Evolutionary conservation across 1,284 basidiomycete species (phyloP).

Genomic region (Tilletia walkeri): DNA sequence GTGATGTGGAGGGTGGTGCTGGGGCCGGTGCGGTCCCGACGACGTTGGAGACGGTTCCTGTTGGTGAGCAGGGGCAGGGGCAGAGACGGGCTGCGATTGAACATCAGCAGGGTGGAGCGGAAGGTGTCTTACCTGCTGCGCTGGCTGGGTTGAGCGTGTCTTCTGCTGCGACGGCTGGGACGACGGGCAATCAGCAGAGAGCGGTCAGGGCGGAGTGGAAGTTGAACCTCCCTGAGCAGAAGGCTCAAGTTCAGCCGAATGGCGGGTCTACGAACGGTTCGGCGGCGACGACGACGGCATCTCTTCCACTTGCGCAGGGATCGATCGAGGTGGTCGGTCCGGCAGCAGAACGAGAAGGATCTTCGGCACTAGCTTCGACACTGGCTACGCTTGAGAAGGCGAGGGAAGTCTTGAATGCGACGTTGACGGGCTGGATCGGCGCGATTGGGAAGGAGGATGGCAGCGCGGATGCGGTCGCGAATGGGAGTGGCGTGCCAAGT

Average conservation of each 20-base stretch:
- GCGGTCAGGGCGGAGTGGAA: conserved; percentile 5
- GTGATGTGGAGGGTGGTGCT: background rate
- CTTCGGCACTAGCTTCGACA: background rate
- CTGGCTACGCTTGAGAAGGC: conserved; percentile 10
- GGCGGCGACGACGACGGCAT: background rate
- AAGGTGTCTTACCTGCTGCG: conserved; percentile 3
- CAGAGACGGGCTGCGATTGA: background rate
- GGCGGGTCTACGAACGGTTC: background rate
- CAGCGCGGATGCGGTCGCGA: background rate
- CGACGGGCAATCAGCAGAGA: background rate
- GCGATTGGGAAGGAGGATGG: conserved; percentile 8
- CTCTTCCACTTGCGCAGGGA: background rate
- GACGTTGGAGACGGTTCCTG: conserved; percentile 1
- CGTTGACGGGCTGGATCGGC: conserved; percentile 12
- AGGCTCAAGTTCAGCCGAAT: no score
- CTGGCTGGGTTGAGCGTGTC: background rate
- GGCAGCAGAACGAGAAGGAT: background rate
- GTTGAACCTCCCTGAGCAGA: background rate
- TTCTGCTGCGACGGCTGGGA: background rate
- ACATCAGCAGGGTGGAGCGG: conserved; percentile 12
- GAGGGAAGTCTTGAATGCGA: background rate
- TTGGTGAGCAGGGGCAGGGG: background rate
- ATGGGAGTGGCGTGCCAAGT: background rate
- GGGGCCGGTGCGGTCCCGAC: background rate
- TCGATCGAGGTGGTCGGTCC: background rate